Evolutionary conservation across 495 filamentous ascomycete genomes (phyloP).

Genomic region (Neurospora sp.): DNA sequence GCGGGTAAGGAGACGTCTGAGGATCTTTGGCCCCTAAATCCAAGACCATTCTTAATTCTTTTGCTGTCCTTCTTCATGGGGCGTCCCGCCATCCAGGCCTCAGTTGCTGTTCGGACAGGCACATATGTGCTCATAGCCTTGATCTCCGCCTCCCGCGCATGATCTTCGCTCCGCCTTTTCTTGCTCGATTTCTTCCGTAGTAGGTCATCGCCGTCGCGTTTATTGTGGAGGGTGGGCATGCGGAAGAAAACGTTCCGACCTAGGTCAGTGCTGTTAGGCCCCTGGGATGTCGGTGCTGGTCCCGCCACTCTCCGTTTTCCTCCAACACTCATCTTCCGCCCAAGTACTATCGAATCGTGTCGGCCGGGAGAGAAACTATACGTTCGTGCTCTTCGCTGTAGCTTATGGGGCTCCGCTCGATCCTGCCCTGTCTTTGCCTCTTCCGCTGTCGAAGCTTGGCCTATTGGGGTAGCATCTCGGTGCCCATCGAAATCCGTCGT

Average conservation of each 20-base stretch:
- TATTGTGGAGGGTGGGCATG: conserved; percentile 60
- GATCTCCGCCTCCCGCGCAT: conserved; percentile 74
- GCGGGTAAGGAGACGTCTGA: conserved; percentile 68
- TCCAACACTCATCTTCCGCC: conserved; percentile 15
- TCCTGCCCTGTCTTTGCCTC: conserved; percentile 14
- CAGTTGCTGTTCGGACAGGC: conserved; percentile 48
- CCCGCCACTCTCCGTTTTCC: conserved; percentile 23
- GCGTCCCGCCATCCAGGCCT: conserved; percentile 36
- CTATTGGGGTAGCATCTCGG: conserved; percentile 9
- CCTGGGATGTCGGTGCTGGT: conserved; percentile 18
- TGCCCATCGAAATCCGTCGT: conserved; percentile 23
- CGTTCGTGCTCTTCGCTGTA: conserved; percentile 35
- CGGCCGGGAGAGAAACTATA: conserved; percentile 47
- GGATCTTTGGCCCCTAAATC: conserved; percentile 43
- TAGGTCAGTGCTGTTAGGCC: conserved; percentile 18
- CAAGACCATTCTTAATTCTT: conserved; percentile 44
- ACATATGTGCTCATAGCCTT: conserved; percentile 67
- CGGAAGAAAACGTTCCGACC: conserved; percentile 31
- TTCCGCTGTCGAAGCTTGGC: conserved; percentile 8
- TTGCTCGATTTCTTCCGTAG: conserved; percentile 68
- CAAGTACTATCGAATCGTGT: conserved; percentile 34
- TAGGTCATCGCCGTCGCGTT: conserved; percentile 43
- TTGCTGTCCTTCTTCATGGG: conserved; percentile 55
- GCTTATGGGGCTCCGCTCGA: conserved; percentile 33
- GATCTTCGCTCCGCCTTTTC: conserved; percentile 57